Base-by-base conservation (phyloP, 2,329 filamentous ascomycete genomes). In the Apiospora saccharicola region DNA sequence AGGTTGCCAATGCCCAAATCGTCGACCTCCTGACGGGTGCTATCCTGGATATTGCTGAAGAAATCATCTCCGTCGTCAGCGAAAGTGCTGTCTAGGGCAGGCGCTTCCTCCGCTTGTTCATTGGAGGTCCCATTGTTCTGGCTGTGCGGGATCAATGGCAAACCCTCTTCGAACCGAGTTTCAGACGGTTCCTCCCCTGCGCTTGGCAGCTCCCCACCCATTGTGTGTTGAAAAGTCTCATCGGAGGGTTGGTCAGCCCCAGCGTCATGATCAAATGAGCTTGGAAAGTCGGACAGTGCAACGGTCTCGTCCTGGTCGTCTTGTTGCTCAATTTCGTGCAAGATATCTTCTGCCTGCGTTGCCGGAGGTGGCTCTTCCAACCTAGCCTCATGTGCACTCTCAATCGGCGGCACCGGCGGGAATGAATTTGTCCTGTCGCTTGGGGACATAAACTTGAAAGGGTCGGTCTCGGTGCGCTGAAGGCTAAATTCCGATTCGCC, bases 81-180 rank as follows among this genome's bases (percentile, higher is more conserved):
- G 76, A 88, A 87, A 26, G 81, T 76, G 71, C 81, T 79, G n/a
- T 73, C 72, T 68, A 81, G 68, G 24, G 75, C 70, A 13, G 74
- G 53, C 4, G 75, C 70, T 1, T 70, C 49, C 10, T 81, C 72
- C 41, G 80, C 13, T 46, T 46, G 41, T 5, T 13, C 43, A 41
- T 41, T 64, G 34, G 57, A 34, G 12, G 12, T 13, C 43, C 30
- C 41, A 22, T 37, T 4, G 14, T 14, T 12, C 22, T 67, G 37
- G 19, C 10, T 67, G 8, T 83, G 80, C 26, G 85, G 84, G 76
- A 90, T 90, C 73, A 94, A 81, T 0, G 92, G 92, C 5, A 94
- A 73, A 0, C 92, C 92, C 81, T 94, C 92, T 72, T 93, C 91
- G 74, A 88, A 94, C 64, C 92, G 88, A 34, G 88, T 87, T 37